Evolutionary conservation across 2,329 filamentous ascomycete species (phyloP).

Genomic region (Drechslerella coelobrocha): DNA sequence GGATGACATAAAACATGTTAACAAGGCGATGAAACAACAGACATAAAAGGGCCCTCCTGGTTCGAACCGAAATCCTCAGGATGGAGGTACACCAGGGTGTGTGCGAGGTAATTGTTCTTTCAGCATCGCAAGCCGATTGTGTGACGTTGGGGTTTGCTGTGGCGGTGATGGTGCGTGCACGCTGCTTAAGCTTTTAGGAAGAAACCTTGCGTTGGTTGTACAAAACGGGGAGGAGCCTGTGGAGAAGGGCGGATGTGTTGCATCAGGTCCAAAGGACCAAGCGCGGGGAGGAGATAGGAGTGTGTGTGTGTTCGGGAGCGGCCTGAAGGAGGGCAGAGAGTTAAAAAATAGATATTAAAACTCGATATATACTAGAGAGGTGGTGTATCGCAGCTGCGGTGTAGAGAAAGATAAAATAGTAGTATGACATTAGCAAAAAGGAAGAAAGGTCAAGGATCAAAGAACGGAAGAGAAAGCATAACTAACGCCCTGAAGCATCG

Average conservation of each 20-base stretch:
- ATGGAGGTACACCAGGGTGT: no score
- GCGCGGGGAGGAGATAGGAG: not conserved
- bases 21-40: no score
- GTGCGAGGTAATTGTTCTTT: no score
- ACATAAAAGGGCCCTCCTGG: no score
- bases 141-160: no score
- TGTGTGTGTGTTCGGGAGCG: not conserved
- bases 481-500: slow-evolving; percentile 14
- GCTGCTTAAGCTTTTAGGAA: no score
- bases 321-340: not conserved
- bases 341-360: slow-evolving; percentile 48
- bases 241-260: not conserved
- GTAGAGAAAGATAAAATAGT: slow-evolving; percentile 27
- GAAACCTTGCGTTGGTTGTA: not conserved
- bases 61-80: no score
- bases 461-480: not conserved
- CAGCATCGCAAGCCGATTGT: no score
- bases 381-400: slow-evolving; percentile 36
- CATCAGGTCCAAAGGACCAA: not conserved
- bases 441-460: not conserved
- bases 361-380: slow-evolving; percentile 38
- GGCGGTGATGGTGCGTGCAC: no score
- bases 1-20: no score
- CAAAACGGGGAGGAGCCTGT: not conserved
- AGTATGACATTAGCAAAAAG: not conserved